A percentile compares a stretch with the other conserved stretches of the same genome.
phyloP scores from a whole-genome alignment of 768 basidiomycete species.

The Chalciporus pseudorubinellus region DNA sequence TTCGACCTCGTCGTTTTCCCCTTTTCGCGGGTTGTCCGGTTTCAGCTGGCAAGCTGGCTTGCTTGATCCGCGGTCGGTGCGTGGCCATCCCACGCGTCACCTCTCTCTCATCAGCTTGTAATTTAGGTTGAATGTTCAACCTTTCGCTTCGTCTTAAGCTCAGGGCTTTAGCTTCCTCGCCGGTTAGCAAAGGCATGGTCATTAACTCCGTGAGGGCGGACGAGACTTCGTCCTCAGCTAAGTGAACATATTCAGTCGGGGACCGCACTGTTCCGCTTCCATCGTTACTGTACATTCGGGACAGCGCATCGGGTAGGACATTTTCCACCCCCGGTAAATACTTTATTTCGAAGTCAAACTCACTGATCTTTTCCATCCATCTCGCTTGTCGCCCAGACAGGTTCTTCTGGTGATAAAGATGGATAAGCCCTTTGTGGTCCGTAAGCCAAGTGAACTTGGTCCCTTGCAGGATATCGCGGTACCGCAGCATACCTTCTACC shows the following conservation, averaged over 20 bases:
- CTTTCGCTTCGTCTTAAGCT: too few relatives aligned
- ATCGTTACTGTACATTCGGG: conserved; percentile 11
- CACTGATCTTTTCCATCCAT: conserved; percentile 33
- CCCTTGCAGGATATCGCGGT: conserved; percentile 32
- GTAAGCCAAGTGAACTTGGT: conserved; percentile 29
- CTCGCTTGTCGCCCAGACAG: conserved; percentile 34
- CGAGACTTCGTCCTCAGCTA: not conserved
- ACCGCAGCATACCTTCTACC: conserved; percentile 33
- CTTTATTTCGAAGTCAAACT: conserved; percentile 31
- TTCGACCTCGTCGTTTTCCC: too few relatives aligned
- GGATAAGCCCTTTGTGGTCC: conserved; percentile 26
- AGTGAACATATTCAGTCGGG: not conserved
- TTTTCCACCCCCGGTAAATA: conserved; percentile 31
- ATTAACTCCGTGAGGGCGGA: not conserved
- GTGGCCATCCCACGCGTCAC: too few relatives aligned
- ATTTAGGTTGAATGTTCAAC: too few relatives aligned
- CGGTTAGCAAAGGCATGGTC: conserved; percentile 1
- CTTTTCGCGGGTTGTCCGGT: too few relatives aligned
- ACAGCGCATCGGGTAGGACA: conserved; percentile 26
- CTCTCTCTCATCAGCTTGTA: too few relatives aligned
- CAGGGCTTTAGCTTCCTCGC: not conserved
- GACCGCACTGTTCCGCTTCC: not conserved
- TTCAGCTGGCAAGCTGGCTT: too few relatives aligned
- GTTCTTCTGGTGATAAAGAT: conserved; percentile 32
- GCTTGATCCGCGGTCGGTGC: too few relatives aligned